phyloP scores from a whole-genome alignment of 495 filamentous ascomycete genomes.

The Collariella sp. region DNA sequence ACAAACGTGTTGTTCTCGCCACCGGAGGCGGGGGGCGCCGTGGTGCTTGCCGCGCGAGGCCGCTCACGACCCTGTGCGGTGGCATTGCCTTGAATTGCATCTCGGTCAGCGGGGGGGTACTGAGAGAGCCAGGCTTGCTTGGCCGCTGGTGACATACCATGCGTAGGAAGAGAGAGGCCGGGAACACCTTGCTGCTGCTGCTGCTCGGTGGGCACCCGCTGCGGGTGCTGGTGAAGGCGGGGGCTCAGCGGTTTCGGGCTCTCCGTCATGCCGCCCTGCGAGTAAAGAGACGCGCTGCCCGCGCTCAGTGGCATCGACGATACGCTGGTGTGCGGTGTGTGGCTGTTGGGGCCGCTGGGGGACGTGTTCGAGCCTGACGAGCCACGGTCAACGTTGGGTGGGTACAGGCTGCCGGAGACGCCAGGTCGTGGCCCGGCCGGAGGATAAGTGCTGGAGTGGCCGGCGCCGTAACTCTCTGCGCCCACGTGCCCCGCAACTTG shows the following conservation, averaged over 20 bases:
- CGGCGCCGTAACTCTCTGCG: conserved; percentile 27
- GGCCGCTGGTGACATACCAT: conserved; percentile 27
- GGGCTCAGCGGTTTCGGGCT: conserved; percentile 83
- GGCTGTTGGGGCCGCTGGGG: conserved; percentile 31
- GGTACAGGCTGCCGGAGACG: conserved; percentile 48
- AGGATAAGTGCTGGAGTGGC: conserved; percentile 66
- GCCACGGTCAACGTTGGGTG: conserved; percentile 47
- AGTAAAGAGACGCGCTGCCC: conserved; percentile 53
- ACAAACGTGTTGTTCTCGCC: conserved; percentile 37
- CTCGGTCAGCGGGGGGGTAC: conserved; percentile 42
- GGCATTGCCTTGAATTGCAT: conserved; percentile 37
- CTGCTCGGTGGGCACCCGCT: conserved; percentile 40
- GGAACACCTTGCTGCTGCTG: conserved; percentile 23
- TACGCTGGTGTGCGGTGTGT: conserved; percentile 42
- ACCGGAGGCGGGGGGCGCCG: conserved; percentile 21
- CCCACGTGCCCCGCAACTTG: conserved; percentile 48
- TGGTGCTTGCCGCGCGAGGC: conserved; percentile 19
- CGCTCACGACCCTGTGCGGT: conserved; percentile 14
- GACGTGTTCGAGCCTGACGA: conserved; percentile 48
- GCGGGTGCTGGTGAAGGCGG: conserved; percentile 52
- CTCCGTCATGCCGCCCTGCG: conserved; percentile 67
- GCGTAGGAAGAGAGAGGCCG: conserved; percentile 33
- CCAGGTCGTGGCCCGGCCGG: conserved; percentile 46
- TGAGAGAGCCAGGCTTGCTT: conserved; percentile 32
- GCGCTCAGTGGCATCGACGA: conserved; percentile 41